A percentile compares a stretch with the other conserved stretches of the same genome.
Conservation (phyloP, 2,329 filamentous ascomycete species). For the Cladosporium sp. region DNA sequence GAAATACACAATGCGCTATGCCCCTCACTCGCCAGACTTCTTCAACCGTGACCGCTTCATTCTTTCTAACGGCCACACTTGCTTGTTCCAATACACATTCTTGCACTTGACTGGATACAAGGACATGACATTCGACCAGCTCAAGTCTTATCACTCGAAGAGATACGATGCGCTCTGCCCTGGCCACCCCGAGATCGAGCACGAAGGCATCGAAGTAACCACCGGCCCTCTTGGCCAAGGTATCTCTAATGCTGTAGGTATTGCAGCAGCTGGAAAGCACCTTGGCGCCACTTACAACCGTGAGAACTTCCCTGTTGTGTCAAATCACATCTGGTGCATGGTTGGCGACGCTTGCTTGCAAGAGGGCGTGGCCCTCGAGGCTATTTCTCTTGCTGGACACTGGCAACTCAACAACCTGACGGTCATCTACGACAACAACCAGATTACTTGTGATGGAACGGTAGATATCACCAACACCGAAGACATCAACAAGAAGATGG, state of each 20-base stretch:
- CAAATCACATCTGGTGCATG: conserved; percentile 58
- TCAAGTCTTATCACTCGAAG: conserved; percentile 56
- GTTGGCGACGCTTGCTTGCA: conserved; percentile 60
- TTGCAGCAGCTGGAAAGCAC: conserved; percentile 60
- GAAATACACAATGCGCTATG: conserved; percentile 47
- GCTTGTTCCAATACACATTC: conserved; percentile 40
- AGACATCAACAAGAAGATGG: conserved; percentile 60
- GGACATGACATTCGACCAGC: conserved; percentile 57
- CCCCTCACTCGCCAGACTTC: conserved; percentile 40
- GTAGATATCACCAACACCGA: conserved; percentile 57
- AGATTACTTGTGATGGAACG: conserved; percentile 59
- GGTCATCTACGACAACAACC: conserved; percentile 63
- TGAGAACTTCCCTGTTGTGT: conserved; percentile 50
- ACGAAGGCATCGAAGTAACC: conserved; percentile 59
- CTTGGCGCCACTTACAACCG: conserved; percentile 56
- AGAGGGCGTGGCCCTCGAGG: conserved; percentile 59
- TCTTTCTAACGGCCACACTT: conserved; percentile 41
- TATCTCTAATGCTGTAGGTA: conserved; percentile 60
- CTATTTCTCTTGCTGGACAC: conserved; percentile 58
- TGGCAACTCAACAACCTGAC: conserved; percentile 57
- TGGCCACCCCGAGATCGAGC: conserved; percentile 59
- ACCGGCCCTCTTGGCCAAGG: conserved; percentile 62
- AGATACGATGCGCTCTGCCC: conserved; percentile 48
- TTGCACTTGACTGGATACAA: conserved; percentile 57
- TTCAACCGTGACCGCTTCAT: conserved; percentile 49